These are phyloP conservation scores for Hemileccinum impolitum DNA, from an alignment of 768 basidiomycete species.

Conservation along the genomic window DNA sequence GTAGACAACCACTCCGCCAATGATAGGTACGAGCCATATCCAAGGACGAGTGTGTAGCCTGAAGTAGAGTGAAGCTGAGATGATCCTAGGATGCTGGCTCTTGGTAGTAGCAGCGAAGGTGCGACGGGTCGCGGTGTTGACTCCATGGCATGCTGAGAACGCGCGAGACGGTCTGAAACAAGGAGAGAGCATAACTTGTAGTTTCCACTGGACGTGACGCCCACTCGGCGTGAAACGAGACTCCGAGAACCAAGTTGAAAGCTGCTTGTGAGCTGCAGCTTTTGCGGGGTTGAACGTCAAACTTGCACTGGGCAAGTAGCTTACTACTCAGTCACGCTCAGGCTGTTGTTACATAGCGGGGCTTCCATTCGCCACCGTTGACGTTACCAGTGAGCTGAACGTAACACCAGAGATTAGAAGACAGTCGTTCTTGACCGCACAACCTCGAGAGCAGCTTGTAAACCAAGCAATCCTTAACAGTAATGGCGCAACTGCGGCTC, in stretches of 20 bases:
- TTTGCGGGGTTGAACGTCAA: background rate
- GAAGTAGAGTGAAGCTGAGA: conserved; percentile 6
- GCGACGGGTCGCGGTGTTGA: conserved; percentile 17
- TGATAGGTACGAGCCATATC: conserved; percentile 48
- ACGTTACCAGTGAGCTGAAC: no score
- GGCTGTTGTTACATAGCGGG: no score
- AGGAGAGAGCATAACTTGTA: conserved; percentile 25
- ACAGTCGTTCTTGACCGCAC: no score
- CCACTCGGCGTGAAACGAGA: conserved; percentile 35
- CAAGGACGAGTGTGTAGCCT: conserved; percentile 27
- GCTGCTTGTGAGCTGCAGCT: background rate
- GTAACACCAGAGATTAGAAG: no score
- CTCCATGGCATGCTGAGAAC: conserved; percentile 4
- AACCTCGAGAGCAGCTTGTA: no score
- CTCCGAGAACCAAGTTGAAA: conserved; percentile 6
- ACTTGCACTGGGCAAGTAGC: no score
- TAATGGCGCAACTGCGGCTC: no score
- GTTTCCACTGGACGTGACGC: conserved; percentile 43
- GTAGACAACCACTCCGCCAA: conserved; percentile 53
- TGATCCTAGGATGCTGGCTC: conserved; percentile 8
- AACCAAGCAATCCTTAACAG: no score
- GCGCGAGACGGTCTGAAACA: conserved; percentile 24
- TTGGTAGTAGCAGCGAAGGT: conserved; percentile 16
- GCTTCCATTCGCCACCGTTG: no score
- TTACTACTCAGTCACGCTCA: no score